Percentiles rank a stretch among this genome's conserved stretches.
Evolutionary conservation across 176 grass and related monocot species (phyloP).

Genomic region (Miscanthus lutarioriparius): DNA sequence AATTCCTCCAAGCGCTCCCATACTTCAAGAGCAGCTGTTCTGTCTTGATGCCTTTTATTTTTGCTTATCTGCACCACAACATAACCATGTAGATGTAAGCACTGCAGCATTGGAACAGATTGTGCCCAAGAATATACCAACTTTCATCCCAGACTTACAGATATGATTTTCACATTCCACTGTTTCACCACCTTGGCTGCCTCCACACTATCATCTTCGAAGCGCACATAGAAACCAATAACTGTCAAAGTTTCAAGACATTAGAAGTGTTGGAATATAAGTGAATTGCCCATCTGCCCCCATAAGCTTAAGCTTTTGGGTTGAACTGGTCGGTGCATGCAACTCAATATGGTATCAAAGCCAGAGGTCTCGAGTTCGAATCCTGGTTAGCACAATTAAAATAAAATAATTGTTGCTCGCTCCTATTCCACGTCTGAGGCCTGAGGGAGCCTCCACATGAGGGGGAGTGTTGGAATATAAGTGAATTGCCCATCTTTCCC

Average conservation of each 20-base stretch:
- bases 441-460: too few species aligned
- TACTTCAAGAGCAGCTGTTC: conserved; percentile 89
- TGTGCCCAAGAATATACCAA: neutral
- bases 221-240: conserved; percentile 88
- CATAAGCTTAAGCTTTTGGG: too few species aligned
- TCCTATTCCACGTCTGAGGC: too few species aligned
- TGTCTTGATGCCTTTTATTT: conserved; percentile 97
- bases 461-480: too few species aligned
- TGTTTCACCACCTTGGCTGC: conserved; percentile 91
- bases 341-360: too few species aligned
- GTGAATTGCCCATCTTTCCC: too few species aligned
- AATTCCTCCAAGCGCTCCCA: conserved; percentile 93
- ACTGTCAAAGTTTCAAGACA: conserved; percentile 59
- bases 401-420: too few species aligned
- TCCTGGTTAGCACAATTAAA: too few species aligned
- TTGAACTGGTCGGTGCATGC: too few species aligned
- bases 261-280: too few species aligned
- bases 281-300: too few species aligned
- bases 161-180: conserved; percentile 97
- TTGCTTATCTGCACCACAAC: conserved; percentile 76
- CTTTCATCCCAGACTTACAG: conserved; percentile 53
- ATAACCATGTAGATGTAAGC: conserved; percentile 19
- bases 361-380: too few species aligned
- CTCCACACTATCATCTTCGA: conserved; percentile 99
- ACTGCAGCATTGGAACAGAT: neutral